A percentile compares a stretch with the other conserved stretches of the same genome.
Evolutionary conservation across 2,329 filamentous ascomycete genomes (phyloP).

Genomic region (Ophiognomonia clavigignenti-juglandacearum): DNA sequence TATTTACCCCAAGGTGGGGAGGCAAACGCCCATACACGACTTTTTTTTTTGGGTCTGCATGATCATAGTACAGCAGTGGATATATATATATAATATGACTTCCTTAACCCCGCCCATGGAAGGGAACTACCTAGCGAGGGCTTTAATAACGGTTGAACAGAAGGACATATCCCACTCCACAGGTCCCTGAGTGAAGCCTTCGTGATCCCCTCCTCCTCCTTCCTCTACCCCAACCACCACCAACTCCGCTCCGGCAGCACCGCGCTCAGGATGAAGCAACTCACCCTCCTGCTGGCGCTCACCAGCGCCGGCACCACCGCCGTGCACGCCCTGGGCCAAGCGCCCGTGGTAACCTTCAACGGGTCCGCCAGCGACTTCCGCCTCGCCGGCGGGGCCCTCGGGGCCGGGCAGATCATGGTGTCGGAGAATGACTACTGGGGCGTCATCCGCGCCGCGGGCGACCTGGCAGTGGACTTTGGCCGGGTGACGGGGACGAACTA

Average conservation of each 20-base stretch:
- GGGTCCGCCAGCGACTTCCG: slow-evolving; percentile 24
- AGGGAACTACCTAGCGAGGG: not conserved
- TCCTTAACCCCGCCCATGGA: not conserved
- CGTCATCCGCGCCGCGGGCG: slow-evolving; percentile 61
- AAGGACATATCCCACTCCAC: not conserved
- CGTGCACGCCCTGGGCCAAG: slow-evolving; percentile 41
- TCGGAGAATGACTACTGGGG: slow-evolving; percentile 60
- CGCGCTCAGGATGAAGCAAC: slow-evolving; percentile 14
- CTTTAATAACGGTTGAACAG: not conserved
- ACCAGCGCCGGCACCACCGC: slow-evolving; percentile 18
- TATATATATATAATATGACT: not conserved
- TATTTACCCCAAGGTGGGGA: slow-evolving; percentile 9
- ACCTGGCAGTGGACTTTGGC: slow-evolving; percentile 65
- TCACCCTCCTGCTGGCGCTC: slow-evolving; percentile 16
- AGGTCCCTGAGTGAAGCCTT: not conserved
- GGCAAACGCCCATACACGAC: not conserved
- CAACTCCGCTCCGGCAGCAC: not conserved
- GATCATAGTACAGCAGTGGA: not conserved
- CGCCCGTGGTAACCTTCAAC: slow-evolving; percentile 40
- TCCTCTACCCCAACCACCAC: not conserved
- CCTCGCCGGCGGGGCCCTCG: slow-evolving; percentile 31
- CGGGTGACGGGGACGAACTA: slow-evolving; percentile 65
- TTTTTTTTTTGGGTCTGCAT: not conserved
- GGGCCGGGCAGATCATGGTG: slow-evolving; percentile 47
- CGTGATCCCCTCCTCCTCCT: not conserved